Base-by-base conservation (phyloP, 2,329 filamentous ascomycete genomes). In the Proliferodiscus dingleyae region DNA sequence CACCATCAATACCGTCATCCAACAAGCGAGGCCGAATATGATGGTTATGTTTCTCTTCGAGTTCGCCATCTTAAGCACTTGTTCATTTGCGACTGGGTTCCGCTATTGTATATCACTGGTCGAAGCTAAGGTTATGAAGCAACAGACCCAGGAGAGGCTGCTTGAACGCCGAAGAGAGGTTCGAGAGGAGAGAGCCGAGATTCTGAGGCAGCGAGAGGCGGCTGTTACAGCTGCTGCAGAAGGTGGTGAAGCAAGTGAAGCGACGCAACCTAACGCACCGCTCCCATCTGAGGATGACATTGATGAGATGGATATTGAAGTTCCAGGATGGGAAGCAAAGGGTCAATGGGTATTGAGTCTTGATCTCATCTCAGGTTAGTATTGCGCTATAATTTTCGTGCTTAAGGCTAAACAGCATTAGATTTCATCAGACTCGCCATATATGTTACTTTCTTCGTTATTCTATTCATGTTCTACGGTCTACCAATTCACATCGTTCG, bases 1-100 rank as follows among this genome's bases (percentile, higher is more conserved):
- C 65, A 84, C 86, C 47, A 75, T 95, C 50, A 79, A 82, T 22
- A 88, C 85, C 0, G 90, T 97, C 24, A 81, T 96, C 40, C 82
- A 87, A 47, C 83, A 94, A 63, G 88, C 91, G 2, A 78, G 86
- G n/a, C 89, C 91, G 0, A 93, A 94, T 48, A 97, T 98, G 87
- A 98, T 97, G 89, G 89, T 98, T 52, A 97, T 98, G 89, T 98
- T 98, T 61, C 81, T 94, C 5, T 98, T 98, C 59, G 93, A 98
- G 66, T 97, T 97, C 62, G 90, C 91, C 29, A 83, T 98, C 34
- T 71, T 97, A 49, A 76, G 81, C 2, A 84, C 94, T 8, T 83
- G 83, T 41, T 95, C 91, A 1, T 73, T 81, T 42, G 89, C 91
- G 38, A 95, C 89, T 0, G 76, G 80, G 2, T 73, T 81, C 44